Evolutionary conservation across 768 basidiomycete genomes (phyloP).

Genomic region (Boletus pseudo-olivaceus): DNA sequence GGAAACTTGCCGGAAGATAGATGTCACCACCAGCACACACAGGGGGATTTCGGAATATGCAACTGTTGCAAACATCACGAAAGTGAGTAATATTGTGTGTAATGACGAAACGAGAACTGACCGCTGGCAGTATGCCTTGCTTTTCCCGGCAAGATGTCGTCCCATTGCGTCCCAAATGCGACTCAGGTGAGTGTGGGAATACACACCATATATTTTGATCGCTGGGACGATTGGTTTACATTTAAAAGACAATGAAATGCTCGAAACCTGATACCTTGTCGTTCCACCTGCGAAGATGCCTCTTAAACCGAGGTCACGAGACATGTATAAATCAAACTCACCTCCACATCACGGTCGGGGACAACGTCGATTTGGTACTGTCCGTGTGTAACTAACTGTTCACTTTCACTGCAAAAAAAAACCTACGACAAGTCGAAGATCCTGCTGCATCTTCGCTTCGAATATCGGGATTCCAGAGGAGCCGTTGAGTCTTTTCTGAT

Average conservation of each 20-base stretch:
- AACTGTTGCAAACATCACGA: conserved; percentile 32
- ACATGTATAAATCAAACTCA: conserved; percentile 8
- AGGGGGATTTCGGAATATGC: conserved; percentile 40
- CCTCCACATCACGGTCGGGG: conserved; percentile 34
- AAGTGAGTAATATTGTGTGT: background rate
- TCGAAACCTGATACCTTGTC: conserved; percentile 32
- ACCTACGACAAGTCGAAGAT: conserved; percentile 49
- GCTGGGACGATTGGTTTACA: conserved; percentile 24
- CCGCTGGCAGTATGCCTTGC: conserved; percentile 54
- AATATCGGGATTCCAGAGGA: conserved; percentile 52
- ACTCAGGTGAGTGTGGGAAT: conserved; percentile 45
- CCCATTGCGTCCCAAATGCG: conserved; percentile 47
- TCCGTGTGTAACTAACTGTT: background rate
- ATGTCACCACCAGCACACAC: conserved; percentile 37
- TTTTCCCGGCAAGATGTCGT: conserved; percentile 39
- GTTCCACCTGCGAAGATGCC: conserved; percentile 31
- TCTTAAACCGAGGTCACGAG: background rate
- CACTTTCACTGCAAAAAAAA: background rate
- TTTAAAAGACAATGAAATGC: background rate
- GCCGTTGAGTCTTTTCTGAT: conserved; percentile 57
- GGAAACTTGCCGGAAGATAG: conserved; percentile 53
- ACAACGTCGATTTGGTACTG: conserved; percentile 51
- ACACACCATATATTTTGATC: conserved; percentile 49
- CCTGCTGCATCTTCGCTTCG: conserved; percentile 63
- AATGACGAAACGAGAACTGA: conserved; percentile 14